phyloP scores from a whole-genome alignment of 163 green algal species.

The Scenedesmus sp. region DNA sequence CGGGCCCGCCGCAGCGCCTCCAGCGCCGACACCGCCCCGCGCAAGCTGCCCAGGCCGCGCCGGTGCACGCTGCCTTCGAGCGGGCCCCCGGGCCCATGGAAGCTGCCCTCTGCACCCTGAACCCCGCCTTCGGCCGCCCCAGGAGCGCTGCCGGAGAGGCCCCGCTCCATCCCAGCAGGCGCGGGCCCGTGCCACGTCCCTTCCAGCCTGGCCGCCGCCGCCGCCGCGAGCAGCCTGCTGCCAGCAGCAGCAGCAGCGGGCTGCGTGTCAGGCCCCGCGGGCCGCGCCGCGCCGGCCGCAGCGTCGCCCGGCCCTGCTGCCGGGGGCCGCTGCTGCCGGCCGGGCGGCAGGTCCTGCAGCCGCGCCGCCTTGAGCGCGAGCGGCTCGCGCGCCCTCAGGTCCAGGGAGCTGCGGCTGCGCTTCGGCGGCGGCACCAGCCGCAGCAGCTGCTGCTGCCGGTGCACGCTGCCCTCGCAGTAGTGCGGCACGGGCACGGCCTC shows the following conservation, averaged over 20 bases:
- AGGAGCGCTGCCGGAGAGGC: background rate
- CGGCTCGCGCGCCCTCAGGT: background rate
- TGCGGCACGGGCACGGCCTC: background rate
- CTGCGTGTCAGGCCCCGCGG: background rate
- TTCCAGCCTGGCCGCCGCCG: constrained; percentile 34
- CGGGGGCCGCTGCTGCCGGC: background rate
- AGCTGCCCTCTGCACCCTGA: background rate
- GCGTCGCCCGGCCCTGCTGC: background rate
- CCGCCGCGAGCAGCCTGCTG: constrained; percentile 22
- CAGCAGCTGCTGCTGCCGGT: constrained; percentile 47
- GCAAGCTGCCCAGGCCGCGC: constrained; percentile 26
- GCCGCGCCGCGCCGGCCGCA: background rate
- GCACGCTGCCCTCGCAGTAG: constrained; percentile 38
- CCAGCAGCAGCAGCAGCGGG: constrained; percentile 4
- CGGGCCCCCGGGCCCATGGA: background rate
- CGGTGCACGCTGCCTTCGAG: constrained; percentile 11
- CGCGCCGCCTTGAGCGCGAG: background rate
- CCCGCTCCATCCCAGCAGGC: background rate
- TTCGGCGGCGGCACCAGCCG: constrained; percentile 39
- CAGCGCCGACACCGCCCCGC: constrained; percentile 34
- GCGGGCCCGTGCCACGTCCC: constrained; percentile 19
- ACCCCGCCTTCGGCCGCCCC: background rate
- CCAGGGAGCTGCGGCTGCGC: background rate
- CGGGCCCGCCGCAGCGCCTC: constrained; percentile 52
- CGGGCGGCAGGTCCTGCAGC: background rate